Percentiles rank a stretch among this genome's conserved stretches.
These are phyloP conservation scores for Wilcoxina mikolae DNA, from an alignment of 495 filamentous ascomycete genomes.

Conservation along the genomic window DNA sequence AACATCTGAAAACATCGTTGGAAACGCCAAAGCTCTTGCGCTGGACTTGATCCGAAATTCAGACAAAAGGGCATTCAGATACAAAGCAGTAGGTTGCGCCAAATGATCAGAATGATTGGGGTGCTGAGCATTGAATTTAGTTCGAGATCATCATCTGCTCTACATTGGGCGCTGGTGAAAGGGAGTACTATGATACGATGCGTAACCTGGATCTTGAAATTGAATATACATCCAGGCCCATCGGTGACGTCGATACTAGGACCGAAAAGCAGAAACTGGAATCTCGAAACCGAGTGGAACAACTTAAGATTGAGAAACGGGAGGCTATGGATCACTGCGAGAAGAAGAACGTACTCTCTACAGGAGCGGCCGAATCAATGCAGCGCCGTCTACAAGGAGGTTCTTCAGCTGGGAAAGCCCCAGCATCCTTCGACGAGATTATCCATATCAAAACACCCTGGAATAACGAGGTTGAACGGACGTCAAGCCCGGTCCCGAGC, in stretches of 20 bases:
- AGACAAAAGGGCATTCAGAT: conserved; percentile 19
- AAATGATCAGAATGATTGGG: not conserved
- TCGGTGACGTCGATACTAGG: not conserved
- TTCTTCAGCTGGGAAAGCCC: conserved; percentile 4
- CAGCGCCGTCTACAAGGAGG: conserved; percentile 20
- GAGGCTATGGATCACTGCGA: conserved; percentile 27
- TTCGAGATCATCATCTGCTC: conserved; percentile 28
- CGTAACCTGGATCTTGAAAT: conserved; percentile 25
- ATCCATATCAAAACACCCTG: not conserved
- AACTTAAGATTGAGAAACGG: conserved; percentile 26
- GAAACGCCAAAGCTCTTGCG: conserved; percentile 18
- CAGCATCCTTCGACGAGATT: not conserved
- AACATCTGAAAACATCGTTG: conserved; percentile 17
- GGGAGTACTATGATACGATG: conserved; percentile 24
- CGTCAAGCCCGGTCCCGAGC: conserved; percentile 17
- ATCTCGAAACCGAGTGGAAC: conserved; percentile 13
- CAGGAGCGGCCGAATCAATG: conserved; percentile 27
- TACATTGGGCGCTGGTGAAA: conserved; percentile 18
- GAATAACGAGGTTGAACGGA: not conserved
- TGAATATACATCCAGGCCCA: conserved; percentile 13
- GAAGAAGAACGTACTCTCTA: conserved; percentile 23
- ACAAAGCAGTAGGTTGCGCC: conserved; percentile 23
- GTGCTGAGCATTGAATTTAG: conserved; percentile 8
- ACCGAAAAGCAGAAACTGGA: conserved; percentile 14
- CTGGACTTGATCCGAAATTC: conserved; percentile 22